Conservation (phyloP, 2,329 filamentous ascomycete genomes). For the Colletotrichum eremochloae region DNA sequence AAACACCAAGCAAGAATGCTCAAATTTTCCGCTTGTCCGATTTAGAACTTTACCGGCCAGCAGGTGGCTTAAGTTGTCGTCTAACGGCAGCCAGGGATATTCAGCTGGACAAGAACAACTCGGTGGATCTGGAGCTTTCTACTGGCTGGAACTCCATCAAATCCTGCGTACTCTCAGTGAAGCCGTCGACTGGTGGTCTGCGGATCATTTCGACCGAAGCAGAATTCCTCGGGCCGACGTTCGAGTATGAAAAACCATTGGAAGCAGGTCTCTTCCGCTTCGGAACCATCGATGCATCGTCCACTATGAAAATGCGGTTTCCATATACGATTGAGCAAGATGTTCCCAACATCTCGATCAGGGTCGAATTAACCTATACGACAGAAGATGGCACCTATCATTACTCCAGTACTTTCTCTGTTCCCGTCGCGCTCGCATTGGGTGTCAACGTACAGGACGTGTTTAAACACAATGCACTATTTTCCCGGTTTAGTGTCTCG, state of each 20-base stretch:
- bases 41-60: constrained; percentile 80
- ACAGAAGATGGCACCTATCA: constrained; percentile 76
- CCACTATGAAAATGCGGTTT: constrained; percentile 71
- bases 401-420: constrained; percentile 71
- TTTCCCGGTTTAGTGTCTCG: constrained; percentile 92
- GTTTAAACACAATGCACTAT: constrained; percentile 85
- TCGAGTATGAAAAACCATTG: constrained; percentile 62
- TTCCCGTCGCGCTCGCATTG: constrained; percentile 83
- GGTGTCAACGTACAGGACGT: constrained; percentile 98
- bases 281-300: constrained; percentile 58
- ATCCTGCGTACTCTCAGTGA: constrained; percentile 71
- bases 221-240: constrained; percentile 58
- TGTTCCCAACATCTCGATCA: constrained; percentile 77
- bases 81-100: constrained; percentile 77
- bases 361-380: constrained; percentile 81
- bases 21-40: constrained; percentile 71
- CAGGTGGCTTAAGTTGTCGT: constrained; percentile 76
- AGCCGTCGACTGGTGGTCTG: constrained; percentile 75
- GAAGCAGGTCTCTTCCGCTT: constrained; percentile 69
- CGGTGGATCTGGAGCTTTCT: constrained; percentile 78
- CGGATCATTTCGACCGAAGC: constrained; percentile 73
- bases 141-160: constrained; percentile 81
- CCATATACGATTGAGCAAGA: constrained; percentile 90
- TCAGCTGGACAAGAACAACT: constrained; percentile 83
- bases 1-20: constrained; percentile 59